Conservation (phyloP, 495 filamentous ascomycete genomes). For the Chaetomidium leptoderma region DNA sequence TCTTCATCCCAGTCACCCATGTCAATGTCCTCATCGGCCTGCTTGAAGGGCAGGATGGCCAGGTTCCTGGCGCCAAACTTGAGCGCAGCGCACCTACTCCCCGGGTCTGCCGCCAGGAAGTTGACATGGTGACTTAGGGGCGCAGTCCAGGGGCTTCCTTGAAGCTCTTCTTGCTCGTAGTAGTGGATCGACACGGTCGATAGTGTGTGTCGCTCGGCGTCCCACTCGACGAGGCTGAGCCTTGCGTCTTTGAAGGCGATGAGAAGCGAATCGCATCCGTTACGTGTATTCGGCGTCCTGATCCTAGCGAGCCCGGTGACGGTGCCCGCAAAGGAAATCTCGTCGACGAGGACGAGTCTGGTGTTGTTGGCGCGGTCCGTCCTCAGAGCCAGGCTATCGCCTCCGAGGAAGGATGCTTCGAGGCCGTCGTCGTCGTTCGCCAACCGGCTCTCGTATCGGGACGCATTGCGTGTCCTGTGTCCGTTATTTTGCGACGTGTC, state of each 20-base stretch:
- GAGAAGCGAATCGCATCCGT: constrained; percentile 81
- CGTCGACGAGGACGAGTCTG: constrained; percentile 80
- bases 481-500: constrained; percentile 33
- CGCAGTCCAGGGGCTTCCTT: constrained; percentile 67
- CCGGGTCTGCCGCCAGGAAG: constrained; percentile 81
- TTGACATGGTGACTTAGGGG: constrained; percentile 65
- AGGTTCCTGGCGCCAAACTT: constrained; percentile 86
- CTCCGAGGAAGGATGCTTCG: constrained; percentile 56
- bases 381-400: constrained; percentile 50
- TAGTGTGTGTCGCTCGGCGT: constrained; percentile 69
- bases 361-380: constrained; percentile 57
- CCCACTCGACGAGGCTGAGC: constrained; percentile 90
- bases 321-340: constrained; percentile 77
- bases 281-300: constrained; percentile 61
- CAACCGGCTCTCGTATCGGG: constrained; percentile 40
- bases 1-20: constrained; percentile 87
- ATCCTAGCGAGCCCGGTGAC: constrained; percentile 76
- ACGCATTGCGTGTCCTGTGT: constrained; percentile 21
- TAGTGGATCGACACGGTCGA: constrained; percentile 92
- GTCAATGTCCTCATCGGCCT: constrained; percentile 80
- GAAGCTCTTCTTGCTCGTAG: constrained; percentile 89
- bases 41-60: constrained; percentile 89
- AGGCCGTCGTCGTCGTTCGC: constrained; percentile 57
- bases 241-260: constrained; percentile 85
- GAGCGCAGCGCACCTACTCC: constrained; percentile 85